Conservation (phyloP, 176 grass and related monocot species). For the Bothriochloa decipiens region DNA sequence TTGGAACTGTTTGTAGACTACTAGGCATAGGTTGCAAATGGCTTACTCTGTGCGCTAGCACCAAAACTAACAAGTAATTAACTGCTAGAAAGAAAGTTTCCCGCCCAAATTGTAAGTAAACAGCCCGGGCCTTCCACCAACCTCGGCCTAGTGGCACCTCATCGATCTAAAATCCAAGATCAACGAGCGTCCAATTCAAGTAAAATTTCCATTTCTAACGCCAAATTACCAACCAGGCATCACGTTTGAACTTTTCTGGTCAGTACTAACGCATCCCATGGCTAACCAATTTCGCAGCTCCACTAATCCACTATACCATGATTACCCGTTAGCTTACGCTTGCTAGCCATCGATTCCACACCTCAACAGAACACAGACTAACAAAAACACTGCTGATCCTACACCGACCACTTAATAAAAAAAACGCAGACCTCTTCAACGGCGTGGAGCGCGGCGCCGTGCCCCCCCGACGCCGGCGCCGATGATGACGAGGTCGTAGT, state of each 20-base stretch:
- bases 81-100: no score
- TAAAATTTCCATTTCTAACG: not conserved
- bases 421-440: conserved; percentile 65
- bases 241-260: not conserved
- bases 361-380: not conserved
- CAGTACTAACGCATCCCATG: not conserved
- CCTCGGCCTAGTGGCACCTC: not conserved
- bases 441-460: conserved; percentile 84
- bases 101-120: not conserved
- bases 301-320: not conserved
- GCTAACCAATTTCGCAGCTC: not conserved
- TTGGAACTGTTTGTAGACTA: not conserved
- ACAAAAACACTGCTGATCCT: not conserved
- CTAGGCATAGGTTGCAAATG: not conserved
- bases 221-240: not conserved
- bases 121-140: not conserved
- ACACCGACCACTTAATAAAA: not conserved
- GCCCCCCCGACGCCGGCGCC: conserved; percentile 81
- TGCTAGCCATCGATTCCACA: not conserved
- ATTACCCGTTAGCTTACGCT: not conserved
- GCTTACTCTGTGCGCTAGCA: not conserved
- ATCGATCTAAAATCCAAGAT: not conserved
- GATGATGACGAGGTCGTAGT: conserved; percentile 91
- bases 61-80: not conserved
- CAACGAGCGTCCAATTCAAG: not conserved